Evolutionary conservation across 1,139 yeast species (phyloP).

Genomic region (Magnusiomyces magnusii): DNA sequence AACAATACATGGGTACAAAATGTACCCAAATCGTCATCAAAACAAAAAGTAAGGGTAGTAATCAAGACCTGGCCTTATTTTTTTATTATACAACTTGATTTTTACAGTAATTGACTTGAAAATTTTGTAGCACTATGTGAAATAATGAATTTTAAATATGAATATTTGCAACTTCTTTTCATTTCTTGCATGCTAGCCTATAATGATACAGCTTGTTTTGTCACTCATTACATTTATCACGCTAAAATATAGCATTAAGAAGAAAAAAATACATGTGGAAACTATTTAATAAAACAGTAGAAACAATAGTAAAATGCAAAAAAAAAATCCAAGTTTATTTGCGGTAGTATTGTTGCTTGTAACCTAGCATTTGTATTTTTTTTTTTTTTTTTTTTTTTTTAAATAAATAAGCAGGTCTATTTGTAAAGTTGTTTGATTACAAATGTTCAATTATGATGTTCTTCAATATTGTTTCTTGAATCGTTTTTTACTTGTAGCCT

Average conservation of each 20-base stretch:
- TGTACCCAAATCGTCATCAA: not conserved
- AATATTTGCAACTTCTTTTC: no score
- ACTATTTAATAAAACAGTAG: not conserved
- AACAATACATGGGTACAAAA: not conserved
- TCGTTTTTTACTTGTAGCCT: no score
- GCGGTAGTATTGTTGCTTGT: not conserved
- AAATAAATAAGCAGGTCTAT: not conserved
- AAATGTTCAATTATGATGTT: no score
- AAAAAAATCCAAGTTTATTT: no score
- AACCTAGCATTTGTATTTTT: not conserved
- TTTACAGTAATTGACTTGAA: not conserved
- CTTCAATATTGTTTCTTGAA: no score
- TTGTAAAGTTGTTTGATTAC: not conserved
- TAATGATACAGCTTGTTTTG: no score
- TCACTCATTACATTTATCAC: no score
- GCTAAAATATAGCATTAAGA: no score
- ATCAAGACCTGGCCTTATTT: not conserved
- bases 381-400: no score
- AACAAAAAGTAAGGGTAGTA: not conserved
- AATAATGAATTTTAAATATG: no score
- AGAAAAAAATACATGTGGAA: not conserved
- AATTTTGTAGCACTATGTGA: not conserved
- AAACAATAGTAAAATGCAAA: not conserved
- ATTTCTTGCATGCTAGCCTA: no score
- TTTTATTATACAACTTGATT: not conserved